These are phyloP conservation scores for Aureobasidium sp. DNA, from an alignment of 2,329 filamentous ascomycete genomes.

Conservation along the genomic window DNA sequence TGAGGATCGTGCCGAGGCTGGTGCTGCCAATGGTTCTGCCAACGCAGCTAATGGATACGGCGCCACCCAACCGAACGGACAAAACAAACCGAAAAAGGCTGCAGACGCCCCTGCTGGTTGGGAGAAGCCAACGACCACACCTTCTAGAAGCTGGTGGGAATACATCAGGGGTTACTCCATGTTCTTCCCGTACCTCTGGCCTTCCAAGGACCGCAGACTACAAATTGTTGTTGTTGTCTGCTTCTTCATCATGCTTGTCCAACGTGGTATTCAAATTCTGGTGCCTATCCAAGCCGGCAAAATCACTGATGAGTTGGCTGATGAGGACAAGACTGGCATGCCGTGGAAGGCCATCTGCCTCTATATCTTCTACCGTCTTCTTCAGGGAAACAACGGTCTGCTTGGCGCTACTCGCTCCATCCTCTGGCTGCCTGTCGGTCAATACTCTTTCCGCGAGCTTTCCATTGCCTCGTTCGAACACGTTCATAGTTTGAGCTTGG, in stretches of 20 bases:
- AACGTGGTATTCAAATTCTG: constrained; percentile 76
- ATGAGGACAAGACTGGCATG: constrained; percentile 43
- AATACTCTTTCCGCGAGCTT: constrained; percentile 91
- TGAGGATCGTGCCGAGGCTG: constrained; percentile 36
- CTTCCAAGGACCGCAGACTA: constrained; percentile 65
- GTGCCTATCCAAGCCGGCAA: constrained; percentile 73
- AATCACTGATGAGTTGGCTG: constrained; percentile 67
- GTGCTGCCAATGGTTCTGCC: constrained; percentile 35
- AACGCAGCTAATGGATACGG: constrained; percentile 44
- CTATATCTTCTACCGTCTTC: constrained; percentile 67
- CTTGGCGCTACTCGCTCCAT: constrained; percentile 73
- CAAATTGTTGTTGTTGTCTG: constrained; percentile 75
- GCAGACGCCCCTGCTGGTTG: constrained; percentile 56
- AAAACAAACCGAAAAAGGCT: constrained; percentile 30
- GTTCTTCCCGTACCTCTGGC: constrained; percentile 97
- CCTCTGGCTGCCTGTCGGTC: constrained; percentile 92
- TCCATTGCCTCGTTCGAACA: constrained; percentile 96
- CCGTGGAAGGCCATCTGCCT: constrained; percentile 68
- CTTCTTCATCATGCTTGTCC: constrained; percentile 67
- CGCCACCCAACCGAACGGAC: constrained; percentile 35
- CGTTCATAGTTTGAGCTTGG: constrained; percentile 86
- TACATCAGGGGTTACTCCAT: constrained; percentile 86
- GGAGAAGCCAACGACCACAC: constrained; percentile 78
- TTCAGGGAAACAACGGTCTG: constrained; percentile 83
- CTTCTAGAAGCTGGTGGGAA: constrained; percentile 89